Conservation (phyloP, 2,329 filamentous ascomycete genomes). For the Teratosphaeria viscida region DNA sequence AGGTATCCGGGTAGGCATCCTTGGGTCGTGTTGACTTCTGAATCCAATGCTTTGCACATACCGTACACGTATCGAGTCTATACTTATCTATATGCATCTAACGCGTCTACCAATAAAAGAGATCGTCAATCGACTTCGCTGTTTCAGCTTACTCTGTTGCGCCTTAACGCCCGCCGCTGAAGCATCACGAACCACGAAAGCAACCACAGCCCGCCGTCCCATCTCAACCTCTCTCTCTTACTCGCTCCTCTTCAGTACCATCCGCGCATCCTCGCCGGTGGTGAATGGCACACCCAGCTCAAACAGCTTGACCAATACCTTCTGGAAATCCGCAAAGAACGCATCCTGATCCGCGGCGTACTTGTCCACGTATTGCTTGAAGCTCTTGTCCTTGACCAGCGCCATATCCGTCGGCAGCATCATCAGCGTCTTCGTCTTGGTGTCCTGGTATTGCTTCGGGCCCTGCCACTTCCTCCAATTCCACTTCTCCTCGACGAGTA, state of each 20-base stretch:
- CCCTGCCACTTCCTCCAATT: slow-evolving; percentile 83
- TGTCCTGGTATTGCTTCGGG: slow-evolving; percentile 82
- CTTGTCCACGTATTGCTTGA: slow-evolving; percentile 68
- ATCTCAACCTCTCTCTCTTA: slow-evolving; percentile 5
- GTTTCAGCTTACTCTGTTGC: not conserved
- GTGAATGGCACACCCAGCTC: slow-evolving; percentile 89
- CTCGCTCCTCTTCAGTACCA: slow-evolving; percentile 36
- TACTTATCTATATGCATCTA: not conserved
- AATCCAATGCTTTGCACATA: not conserved
- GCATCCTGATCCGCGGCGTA: slow-evolving; percentile 84
- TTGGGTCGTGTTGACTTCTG: not conserved
- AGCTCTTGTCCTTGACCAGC: slow-evolving; percentile 76
- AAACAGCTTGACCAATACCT: slow-evolving; percentile 70
- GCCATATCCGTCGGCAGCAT: slow-evolving; percentile 93
- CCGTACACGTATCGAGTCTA: not conserved
- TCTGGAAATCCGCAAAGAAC: slow-evolving; percentile 90
- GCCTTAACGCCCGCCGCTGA: not conserved
- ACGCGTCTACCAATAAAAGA: not conserved
- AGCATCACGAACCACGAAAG: not conserved
- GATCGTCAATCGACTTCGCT: not conserved
- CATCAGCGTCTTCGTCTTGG: slow-evolving; percentile 79
- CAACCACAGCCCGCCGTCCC: not conserved
- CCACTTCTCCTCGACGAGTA: slow-evolving; percentile 90
- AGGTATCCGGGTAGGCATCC: not conserved
- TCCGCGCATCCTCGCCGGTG: slow-evolving; percentile 35